phyloP scores from a whole-genome alignment of 768 basidiomycete species.

The Suillus tomentosus region DNA sequence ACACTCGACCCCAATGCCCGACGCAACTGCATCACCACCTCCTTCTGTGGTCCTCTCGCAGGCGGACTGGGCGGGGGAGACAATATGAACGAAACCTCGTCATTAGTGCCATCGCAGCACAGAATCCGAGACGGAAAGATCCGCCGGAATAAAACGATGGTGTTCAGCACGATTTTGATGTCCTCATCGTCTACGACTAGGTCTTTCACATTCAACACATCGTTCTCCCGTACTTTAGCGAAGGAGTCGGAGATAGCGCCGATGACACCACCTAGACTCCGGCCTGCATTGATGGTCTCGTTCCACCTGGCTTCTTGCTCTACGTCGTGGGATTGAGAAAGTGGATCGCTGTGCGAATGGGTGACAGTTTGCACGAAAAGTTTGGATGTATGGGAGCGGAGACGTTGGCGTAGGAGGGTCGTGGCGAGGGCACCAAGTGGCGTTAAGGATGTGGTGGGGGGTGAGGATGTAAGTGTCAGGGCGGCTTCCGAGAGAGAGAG shows the following conservation, averaged over 20 bases:
- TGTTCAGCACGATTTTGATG: constrained; percentile 55
- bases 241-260: constrained; percentile 55
- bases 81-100: constrained; percentile 42
- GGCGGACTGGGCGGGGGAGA: constrained; percentile 65
- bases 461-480: constrained; percentile 34
- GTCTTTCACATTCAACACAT: constrained; percentile 36
- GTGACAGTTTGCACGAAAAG: constrained; percentile 55
- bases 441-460: constrained; percentile 21
- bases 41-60: constrained; percentile 30
- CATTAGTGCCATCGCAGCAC: constrained; percentile 18
- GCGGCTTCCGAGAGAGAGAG: constrained; percentile 58
- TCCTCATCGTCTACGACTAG: constrained; percentile 42
- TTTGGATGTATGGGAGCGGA: constrained; percentile 52
- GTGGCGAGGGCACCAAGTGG: constrained; percentile 56
- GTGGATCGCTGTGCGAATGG: constrained; percentile 19
- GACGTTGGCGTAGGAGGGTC: constrained; percentile 49
- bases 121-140: constrained; percentile 48
- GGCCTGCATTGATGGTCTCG: constrained; percentile 57
- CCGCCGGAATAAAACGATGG: constrained; percentile 60
- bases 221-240: constrained; percentile 56
- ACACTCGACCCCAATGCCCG: constrained; percentile 55
- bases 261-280: constrained; percentile 61
- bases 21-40: constrained; percentile 49
- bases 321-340: constrained; percentile 20
- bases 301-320: constrained; percentile 40